Percentiles rank a stretch among this genome's conserved stretches.
These are phyloP conservation scores for Vitis hybrid DNA, from an alignment of 177 flowering plant species.

Conservation along the genomic window DNA sequence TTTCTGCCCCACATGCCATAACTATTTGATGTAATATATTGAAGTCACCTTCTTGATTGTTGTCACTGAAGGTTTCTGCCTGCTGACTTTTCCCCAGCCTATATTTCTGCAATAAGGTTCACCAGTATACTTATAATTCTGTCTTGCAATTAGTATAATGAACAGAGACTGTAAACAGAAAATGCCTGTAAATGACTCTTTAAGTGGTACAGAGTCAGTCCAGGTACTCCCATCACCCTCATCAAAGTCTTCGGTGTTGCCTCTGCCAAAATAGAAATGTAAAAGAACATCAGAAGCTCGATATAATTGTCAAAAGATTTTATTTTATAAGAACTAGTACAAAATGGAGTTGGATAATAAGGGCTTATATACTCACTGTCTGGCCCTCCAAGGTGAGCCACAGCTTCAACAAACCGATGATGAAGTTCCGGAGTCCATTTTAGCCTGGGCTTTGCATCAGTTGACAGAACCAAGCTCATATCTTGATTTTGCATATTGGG, in stretches of 20 bases:
- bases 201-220: conserved; percentile 80
- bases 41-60: conserved; percentile 55
- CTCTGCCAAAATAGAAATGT: conserved; percentile 42
- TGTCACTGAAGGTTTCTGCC: conserved; percentile 40
- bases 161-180: conserved; percentile 7
- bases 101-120: conserved; percentile 61
- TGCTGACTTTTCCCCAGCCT: conserved; percentile 74
- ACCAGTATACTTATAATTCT: conserved; percentile 1
- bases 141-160: not conserved
- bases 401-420: conserved; percentile 70
- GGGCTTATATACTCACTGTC: conserved; percentile 42
- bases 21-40: conserved; percentile 5
- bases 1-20: not conserved
- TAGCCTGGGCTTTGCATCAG: conserved; percentile 90
- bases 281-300: not conserved
- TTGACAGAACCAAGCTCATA: conserved; percentile 72
- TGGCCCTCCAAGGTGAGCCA: conserved; percentile 68
- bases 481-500: conserved; percentile 46
- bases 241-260: conserved; percentile 91
- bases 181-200: conserved; percentile 91
- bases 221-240: conserved; percentile 82
- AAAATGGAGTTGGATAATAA: not conserved
- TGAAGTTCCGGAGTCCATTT: conserved; percentile 96
- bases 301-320: conserved; percentile 5
- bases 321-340: not conserved